Base-by-base conservation (phyloP, 2,329 filamentous ascomycete genomes). In the Penicillium freii region DNA sequence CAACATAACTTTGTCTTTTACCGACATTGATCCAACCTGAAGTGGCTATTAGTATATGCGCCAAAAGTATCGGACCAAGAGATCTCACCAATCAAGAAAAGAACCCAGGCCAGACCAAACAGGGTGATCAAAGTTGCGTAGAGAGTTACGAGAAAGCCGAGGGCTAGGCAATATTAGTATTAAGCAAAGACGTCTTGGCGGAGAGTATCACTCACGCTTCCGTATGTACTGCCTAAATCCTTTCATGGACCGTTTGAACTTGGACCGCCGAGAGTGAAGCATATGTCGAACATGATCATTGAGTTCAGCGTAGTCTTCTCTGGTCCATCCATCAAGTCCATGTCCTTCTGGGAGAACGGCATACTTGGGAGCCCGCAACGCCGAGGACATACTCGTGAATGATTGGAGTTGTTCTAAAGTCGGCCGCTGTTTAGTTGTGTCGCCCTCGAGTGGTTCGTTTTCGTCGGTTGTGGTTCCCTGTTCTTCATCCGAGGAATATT, bases 211-310 rank as follows among this genome's bases (percentile, higher is more conserved):
- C 82, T 77, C 73, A 86, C 83, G 90, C 65, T 86, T 85, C 39
- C 81, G 82, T 15, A 92, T 82, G 69, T 95, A 96, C 74, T 93
- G 86, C 3, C 86, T 84, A 68, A 96, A 96, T 0, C 90, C 91
- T 70, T 85, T 87, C 84, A 92, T 85, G 13, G 84, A 79, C 38
- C 90, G 87, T 75, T 92, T 93, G 77, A 95, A 90, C 57, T 86
- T 88, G 36, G 88, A 89, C 17, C 90, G 84, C 54, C 86, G 84
- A 7, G 91, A 95, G 74, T 95, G 91, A 42, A 96, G 76, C 85
- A 94, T 91, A 70, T 96, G 91, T 33, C 91, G 83, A 19, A 96
- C 91, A 70, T 93, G 87, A 64, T 96, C 91, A 67, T 96, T 91
- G 39, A 96, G 77, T 69, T 91, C 86, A 59, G 82, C 81, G 69